Conservation (phyloP, 306 rosid species). For the Acacia acuminata region DNA sequence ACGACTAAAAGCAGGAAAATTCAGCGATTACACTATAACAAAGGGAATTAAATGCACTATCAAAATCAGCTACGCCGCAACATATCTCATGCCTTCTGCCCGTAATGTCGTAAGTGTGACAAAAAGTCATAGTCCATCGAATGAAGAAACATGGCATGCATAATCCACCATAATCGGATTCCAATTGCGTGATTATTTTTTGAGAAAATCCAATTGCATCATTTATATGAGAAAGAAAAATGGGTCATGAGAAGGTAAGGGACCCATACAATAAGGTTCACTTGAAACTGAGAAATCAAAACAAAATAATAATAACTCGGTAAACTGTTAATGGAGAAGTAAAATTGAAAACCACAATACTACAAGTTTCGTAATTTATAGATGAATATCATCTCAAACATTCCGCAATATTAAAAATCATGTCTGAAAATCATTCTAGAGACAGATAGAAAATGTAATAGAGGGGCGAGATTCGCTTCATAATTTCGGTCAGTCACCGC, state of each 20-base stretch:
- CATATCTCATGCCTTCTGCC: not conserved
- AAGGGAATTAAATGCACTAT: not conserved
- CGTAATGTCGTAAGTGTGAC: not conserved
- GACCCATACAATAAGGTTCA: not conserved
- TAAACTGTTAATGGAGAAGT: not conserved
- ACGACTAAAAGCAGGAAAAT: not conserved
- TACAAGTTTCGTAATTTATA: not conserved
- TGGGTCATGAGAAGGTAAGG: not conserved
- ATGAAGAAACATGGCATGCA: not conserved
- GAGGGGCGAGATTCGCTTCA: not conserved
- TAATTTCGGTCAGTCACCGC: slow-evolving; percentile 27
- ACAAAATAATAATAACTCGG: not conserved
- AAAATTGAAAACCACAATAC: slow-evolving; percentile 4
- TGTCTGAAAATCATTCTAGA: not conserved
- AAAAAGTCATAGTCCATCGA: not conserved
- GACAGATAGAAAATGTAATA: not conserved
- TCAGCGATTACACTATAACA: not conserved
- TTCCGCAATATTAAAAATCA: not conserved
- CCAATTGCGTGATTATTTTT: not conserved
- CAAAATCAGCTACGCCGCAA: not conserved
- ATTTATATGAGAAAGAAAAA: not conserved
- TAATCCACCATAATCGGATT: not conserved
- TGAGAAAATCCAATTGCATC: too few species aligned
- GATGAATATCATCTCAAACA: not conserved
- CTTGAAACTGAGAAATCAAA: not conserved